Conservation (phyloP, 139 green algal genomes). For the Diplosphaera chodatii region DNA sequence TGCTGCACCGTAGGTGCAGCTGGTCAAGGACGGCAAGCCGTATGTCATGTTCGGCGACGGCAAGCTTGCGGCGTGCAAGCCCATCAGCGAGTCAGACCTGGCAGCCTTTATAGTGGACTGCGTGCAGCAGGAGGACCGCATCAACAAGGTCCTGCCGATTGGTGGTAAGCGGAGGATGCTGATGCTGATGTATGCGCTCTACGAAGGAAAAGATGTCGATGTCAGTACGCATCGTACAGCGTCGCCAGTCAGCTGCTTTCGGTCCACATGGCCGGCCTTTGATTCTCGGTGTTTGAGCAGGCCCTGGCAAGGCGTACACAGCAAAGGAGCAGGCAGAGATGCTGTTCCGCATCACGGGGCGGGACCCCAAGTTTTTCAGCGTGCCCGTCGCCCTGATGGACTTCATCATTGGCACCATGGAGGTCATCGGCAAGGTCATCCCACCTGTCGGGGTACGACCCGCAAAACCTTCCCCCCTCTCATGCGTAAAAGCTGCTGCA, state of each 20-base stretch:
- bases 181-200: too few relatives aligned
- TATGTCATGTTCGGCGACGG: constrained; percentile 99
- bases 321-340: constrained; percentile 87
- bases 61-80: constrained; percentile 92
- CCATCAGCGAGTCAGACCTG: constrained; percentile 94
- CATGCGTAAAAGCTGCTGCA: neutral
- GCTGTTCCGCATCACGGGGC: constrained; percentile 82
- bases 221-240: too few relatives aligned
- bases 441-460: constrained; percentile 65
- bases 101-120: constrained; percentile 90
- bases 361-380: constrained; percentile 78
- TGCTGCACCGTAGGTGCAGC: constrained; percentile 56
- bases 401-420: constrained; percentile 86
- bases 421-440: constrained; percentile 79
- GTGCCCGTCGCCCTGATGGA: constrained; percentile 96
- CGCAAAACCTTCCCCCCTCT: neutral
- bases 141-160: constrained; percentile 87
- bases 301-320: constrained; percentile 80
- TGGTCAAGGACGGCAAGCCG: constrained; percentile 87
- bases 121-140: constrained; percentile 44
- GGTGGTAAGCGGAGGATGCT: constrained; percentile 49
- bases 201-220: too few relatives aligned
- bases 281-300: neutral
- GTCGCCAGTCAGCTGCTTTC: too few relatives aligned
- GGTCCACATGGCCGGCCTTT: too few relatives aligned